phyloP scores from a whole-genome alignment of 2,329 filamentous ascomycete species.

The Aspergillus versicolor region DNA sequence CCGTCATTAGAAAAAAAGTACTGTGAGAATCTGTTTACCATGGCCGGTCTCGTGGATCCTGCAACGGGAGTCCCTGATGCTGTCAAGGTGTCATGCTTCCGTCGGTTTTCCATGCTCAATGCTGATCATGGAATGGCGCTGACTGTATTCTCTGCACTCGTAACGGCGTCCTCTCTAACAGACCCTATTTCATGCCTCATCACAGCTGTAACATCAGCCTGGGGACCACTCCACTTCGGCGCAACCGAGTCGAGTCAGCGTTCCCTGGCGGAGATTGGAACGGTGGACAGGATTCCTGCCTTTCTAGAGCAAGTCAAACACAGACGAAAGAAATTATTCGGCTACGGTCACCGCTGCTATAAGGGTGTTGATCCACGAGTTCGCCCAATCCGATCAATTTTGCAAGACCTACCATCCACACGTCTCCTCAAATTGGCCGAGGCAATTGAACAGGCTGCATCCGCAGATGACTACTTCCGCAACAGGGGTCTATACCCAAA shows the following conservation, averaged over 20 bases:
- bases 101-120: slow-evolving; percentile 57
- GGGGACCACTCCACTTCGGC: slow-evolving; percentile 60
- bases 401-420: slow-evolving; percentile 20
- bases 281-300: slow-evolving; percentile 25
- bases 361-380: slow-evolving; percentile 31
- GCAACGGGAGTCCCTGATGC: slow-evolving; percentile 51
- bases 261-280: slow-evolving; percentile 23
- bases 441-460: slow-evolving; percentile 25
- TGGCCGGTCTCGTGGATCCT: slow-evolving; percentile 53
- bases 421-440: slow-evolving; percentile 25
- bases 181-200: slow-evolving; percentile 57
- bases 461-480: slow-evolving; percentile 28
- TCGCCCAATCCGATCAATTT: slow-evolving; percentile 23
- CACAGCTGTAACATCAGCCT: slow-evolving; percentile 53
- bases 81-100: slow-evolving; percentile 47
- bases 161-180: slow-evolving; percentile 57
- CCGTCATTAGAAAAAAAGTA: slow-evolving; percentile 46
- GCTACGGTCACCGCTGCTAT: slow-evolving; percentile 34
- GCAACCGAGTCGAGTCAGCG: slow-evolving; percentile 59
- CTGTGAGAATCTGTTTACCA: slow-evolving; percentile 56
- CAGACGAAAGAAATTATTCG: slow-evolving; percentile 28
- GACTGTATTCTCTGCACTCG: slow-evolving; percentile 56
- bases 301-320: slow-evolving; percentile 31
- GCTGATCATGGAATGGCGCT: slow-evolving; percentile 62
- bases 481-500: slow-evolving; percentile 41